Evolutionary conservation across 768 basidiomycete genomes (phyloP), one percentile per base, ranked within the genome.

Genomic region (Lactifluus pinguis): DNA sequence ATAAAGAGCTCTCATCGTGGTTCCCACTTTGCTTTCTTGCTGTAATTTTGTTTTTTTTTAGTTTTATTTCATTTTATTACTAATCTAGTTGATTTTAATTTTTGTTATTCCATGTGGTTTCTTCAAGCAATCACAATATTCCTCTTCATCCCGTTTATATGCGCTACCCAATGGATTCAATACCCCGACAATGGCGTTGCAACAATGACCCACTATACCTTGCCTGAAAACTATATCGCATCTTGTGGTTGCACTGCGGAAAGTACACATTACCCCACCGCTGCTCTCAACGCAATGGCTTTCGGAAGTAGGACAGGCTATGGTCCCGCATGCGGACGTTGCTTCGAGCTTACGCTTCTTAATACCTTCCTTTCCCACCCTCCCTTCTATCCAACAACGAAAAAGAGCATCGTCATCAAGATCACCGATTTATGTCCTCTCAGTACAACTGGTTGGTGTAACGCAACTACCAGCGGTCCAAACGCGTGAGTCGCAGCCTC

Each of bases 361-460:
- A 83, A 89, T 66, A 83, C 88, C 4, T 83, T 85, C 67, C 75
- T 77, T 19, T 76, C 83, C 0, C 74, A 78, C 45, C 89, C 89
- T 8, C 87, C 83, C 0, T 93, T 87, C 71, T 80, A 80, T 66
- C 89, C 89, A 2, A 67, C 79, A 32, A 74, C 75, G 32, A 74
- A 77, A 10, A 86, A 83, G 57, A 83, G 79, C 44, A 74, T 91
- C 14, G 80, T 88, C 25, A 74, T 92, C 53, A 93, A 93, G 72
- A 73, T 93, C 45, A 91, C 86, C 4, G 90, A 92, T 70, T 71
- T 89, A 19, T 93, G 91, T 68, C 89, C 90, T 6, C 72, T 82
- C 15, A 81, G 82, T 2, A 69, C 72, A 56, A 69, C 69, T 21
- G 86, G 84, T 15, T 89, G 84, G 87, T 92, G 91, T 67, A 82